These are phyloP conservation scores for Typha latifolia DNA, from an alignment of 176 grass and related monocot genomes.

Conservation along the genomic window DNA sequence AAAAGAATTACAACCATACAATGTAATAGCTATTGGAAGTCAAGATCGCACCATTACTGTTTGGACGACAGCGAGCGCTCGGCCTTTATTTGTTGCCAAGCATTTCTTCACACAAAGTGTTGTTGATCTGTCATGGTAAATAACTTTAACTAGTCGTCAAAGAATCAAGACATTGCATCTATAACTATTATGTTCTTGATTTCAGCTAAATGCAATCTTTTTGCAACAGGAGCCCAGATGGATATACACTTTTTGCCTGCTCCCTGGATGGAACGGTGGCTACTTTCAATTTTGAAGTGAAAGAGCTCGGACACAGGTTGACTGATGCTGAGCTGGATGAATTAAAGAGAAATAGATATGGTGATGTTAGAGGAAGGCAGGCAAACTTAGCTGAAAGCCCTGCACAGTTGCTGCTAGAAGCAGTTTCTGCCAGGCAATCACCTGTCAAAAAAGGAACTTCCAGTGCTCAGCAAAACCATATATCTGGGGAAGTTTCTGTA, in stretches of 20 bases:
- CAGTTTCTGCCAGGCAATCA: conserved; percentile 66
- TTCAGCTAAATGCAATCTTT: background rate
- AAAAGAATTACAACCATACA: conserved; percentile 82
- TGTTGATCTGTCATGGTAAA: conserved; percentile 97
- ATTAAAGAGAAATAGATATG: conserved; percentile 84
- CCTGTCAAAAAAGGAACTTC: conserved; percentile 43
- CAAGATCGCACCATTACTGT: conserved; percentile 98
- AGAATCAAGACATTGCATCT: too few species aligned
- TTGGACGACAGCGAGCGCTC: conserved; percentile 93
- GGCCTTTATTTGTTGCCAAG: conserved; percentile 92
- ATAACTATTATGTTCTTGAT: background rate
- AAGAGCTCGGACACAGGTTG: conserved; percentile 79
- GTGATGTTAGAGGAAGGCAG: conserved; percentile 89
- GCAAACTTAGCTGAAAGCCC: conserved; percentile 88
- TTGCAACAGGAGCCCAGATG: conserved; percentile 84
- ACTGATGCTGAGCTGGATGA: conserved; percentile 90
- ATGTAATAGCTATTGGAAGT: conserved; percentile 97
- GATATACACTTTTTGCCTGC: conserved; percentile 89
- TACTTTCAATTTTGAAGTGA: conserved; percentile 86
- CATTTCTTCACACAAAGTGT: conserved; percentile 97
- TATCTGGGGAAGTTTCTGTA: conserved; percentile 15
- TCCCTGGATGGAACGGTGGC: conserved; percentile 92
- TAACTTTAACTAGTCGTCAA: background rate
- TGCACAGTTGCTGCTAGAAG: conserved; percentile 73
- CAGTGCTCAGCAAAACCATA: conserved; percentile 29